Evolutionary conservation across 768 basidiomycete species (phyloP).

Genomic region (Pisolithus orientalis): DNA sequence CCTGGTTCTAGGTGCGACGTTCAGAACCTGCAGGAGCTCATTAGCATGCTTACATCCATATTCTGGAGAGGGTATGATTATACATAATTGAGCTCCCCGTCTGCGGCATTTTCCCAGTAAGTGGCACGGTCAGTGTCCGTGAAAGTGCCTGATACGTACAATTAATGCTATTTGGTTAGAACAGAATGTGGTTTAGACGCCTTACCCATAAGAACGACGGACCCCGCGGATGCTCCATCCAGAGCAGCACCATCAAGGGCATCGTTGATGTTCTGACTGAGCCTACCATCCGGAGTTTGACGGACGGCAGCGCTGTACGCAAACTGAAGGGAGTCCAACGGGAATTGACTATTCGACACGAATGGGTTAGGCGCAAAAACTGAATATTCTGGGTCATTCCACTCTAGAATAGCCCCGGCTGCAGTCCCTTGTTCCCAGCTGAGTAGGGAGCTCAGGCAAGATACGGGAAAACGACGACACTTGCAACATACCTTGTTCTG

Average conservation of each 20-base stretch:
- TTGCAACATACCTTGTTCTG: conserved; percentile 16
- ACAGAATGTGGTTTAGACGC: not conserved
- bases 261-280: conserved; percentile 22
- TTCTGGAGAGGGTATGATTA: not conserved
- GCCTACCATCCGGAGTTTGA: conserved; percentile 22
- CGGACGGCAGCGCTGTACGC: conserved; percentile 22
- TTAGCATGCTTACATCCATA: not conserved
- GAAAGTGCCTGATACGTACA: conserved; percentile 4
- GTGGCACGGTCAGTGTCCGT: conserved; percentile 8
- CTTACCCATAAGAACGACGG: conserved; percentile 18
- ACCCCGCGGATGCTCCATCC: conserved; percentile 23
- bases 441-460: not conserved
- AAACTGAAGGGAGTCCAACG: conserved; percentile 16
- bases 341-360: conserved; percentile 9
- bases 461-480: not conserved
- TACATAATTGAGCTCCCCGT: conserved; percentile 19
- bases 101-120: conserved; percentile 18
- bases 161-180: not conserved
- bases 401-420: conserved; percentile 17
- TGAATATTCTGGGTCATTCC: conserved; percentile 20
- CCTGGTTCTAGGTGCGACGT: conserved; percentile 24
- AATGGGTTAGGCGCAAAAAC: conserved; percentile 19
- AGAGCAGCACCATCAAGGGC: conserved; percentile 22
- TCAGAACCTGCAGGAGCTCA: conserved; percentile 12
- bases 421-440: conserved; percentile 29